phyloP scores from a whole-genome alignment of 169 alveolate species.

The Eimeria brunetti region DNA sequence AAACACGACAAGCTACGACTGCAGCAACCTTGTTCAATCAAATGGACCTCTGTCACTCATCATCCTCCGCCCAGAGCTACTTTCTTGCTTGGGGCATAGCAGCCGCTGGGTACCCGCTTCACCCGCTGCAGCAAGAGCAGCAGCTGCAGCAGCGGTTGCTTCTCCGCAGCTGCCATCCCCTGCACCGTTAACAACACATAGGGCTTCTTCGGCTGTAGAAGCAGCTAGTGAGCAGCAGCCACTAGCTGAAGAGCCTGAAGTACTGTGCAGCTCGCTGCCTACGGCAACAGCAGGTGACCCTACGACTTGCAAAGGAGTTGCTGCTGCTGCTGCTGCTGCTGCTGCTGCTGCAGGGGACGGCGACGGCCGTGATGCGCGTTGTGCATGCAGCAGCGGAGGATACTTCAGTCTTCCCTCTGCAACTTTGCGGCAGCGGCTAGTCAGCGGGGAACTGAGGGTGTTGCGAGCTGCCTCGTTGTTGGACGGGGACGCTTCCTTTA shows the following conservation, averaged over 20 bases:
- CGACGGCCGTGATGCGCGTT: neutral
- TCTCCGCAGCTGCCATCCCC: neutral
- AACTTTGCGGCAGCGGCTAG: conserved; percentile 15
- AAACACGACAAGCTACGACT: neutral
- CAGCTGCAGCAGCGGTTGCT: neutral
- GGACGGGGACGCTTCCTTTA: conserved; percentile 38
- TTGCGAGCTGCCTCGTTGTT: conserved; percentile 33
- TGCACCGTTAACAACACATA: neutral
- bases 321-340: neutral
- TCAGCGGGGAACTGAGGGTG: conserved; percentile 40
- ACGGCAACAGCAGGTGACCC: neutral
- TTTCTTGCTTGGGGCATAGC: conserved; percentile 26
- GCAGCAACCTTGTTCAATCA: neutral
- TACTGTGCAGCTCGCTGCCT: neutral
- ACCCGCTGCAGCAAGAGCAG: neutral
- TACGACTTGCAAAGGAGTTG: neutral
- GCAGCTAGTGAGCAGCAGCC: neutral
- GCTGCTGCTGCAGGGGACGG: conserved; percentile 15
- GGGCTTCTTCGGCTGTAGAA: neutral
- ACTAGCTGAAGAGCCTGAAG: neutral
- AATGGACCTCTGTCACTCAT: conserved; percentile 20
- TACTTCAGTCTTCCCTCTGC: conserved; percentile 31
- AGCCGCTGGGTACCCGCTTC: neutral
- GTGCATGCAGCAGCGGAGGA: conserved; percentile 47
- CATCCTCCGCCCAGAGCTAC: conserved; percentile 31